Percentiles rank a stretch among this genome's conserved stretches.
These are phyloP conservation scores for Monosporascus sp. DNA, from an alignment of 2,329 filamentous ascomycete species.

Conservation along the genomic window DNA sequence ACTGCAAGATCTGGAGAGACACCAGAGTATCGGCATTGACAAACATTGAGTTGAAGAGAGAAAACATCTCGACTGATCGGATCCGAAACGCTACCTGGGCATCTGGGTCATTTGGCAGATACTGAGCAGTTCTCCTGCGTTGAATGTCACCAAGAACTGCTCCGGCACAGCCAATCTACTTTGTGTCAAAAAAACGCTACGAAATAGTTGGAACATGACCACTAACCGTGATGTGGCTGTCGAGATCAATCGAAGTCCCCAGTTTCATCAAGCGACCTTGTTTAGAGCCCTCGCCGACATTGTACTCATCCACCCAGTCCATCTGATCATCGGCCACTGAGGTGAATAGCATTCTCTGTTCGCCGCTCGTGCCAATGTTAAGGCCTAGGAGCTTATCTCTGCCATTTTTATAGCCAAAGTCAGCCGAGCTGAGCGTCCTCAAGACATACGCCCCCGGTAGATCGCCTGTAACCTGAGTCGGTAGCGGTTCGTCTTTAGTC, in stretches of 20 bases:
- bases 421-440: conserved; percentile 62
- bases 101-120: conserved; percentile 54
- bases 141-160: conserved; percentile 77
- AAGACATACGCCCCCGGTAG: conserved; percentile 43
- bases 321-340: conserved; percentile 43
- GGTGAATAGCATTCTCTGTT: conserved; percentile 56
- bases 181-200: conserved; percentile 6
- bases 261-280: conserved; percentile 64
- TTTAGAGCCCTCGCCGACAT: conserved; percentile 40
- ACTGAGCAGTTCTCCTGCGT: conserved; percentile 58
- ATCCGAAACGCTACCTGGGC: conserved; percentile 55
- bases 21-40: conserved; percentile 74
- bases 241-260: conserved; percentile 65
- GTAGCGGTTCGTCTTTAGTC: background rate
- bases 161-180: conserved; percentile 73
- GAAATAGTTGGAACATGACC: background rate
- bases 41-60: conserved; percentile 62
- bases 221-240: conserved; percentile 63
- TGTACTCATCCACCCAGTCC: conserved; percentile 28
- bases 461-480: conserved; percentile 25
- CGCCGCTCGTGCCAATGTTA: conserved; percentile 41
- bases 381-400: conserved; percentile 61
- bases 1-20: conserved; percentile 79
- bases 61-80: conserved; percentile 67
- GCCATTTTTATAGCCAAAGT: conserved; percentile 66